Percentiles rank a stretch among this genome's conserved stretches.
These are phyloP conservation scores for Pestalotiopsis sp. DNA, from an alignment of 2,329 filamentous ascomycete species.

Conservation along the genomic window DNA sequence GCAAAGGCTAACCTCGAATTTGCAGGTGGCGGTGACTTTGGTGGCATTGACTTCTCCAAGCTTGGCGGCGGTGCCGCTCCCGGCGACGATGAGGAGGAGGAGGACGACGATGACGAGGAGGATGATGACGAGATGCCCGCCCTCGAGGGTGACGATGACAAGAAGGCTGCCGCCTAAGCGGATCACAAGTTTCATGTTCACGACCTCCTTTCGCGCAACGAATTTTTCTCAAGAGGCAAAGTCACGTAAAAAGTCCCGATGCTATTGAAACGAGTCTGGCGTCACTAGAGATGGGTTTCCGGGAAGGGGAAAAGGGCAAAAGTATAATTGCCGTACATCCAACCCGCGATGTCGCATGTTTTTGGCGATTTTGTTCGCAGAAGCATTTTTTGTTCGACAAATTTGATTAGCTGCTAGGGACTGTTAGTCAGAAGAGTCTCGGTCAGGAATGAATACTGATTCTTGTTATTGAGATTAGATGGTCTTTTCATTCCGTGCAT, in stretches of 20 bases:
- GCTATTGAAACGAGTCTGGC: slow-evolving; percentile 9
- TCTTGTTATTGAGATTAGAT: neutral
- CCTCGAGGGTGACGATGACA: slow-evolving; percentile 66
- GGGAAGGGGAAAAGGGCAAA: slow-evolving; percentile 9
- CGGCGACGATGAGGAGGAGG: slow-evolving; percentile 48
- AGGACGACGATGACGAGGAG: slow-evolving; percentile 54
- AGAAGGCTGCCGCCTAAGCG: slow-evolving; percentile 21
- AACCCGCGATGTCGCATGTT: neutral
- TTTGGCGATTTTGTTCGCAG: neutral
- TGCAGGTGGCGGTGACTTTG: slow-evolving; percentile 66
- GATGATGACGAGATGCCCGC: slow-evolving; percentile 85
- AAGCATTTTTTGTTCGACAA: neutral
- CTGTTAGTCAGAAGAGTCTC: neutral
- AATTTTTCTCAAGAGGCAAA: slow-evolving; percentile 7
- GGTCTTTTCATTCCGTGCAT: neutral
- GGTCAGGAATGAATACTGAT: neutral
- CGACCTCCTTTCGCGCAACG: neutral
- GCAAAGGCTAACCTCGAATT: slow-evolving; percentile 18
- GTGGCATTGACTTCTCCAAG: slow-evolving; percentile 93
- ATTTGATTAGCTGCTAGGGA: neutral
- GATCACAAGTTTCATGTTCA: neutral
- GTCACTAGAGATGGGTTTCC: slow-evolving; percentile 12
- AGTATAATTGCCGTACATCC: neutral
- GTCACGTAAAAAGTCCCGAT: slow-evolving; percentile 14
- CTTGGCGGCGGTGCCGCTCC: slow-evolving; percentile 64